Conservation (phyloP, 2,329 filamentous ascomycete species). For the Trichophyton verrucosum region DNA sequence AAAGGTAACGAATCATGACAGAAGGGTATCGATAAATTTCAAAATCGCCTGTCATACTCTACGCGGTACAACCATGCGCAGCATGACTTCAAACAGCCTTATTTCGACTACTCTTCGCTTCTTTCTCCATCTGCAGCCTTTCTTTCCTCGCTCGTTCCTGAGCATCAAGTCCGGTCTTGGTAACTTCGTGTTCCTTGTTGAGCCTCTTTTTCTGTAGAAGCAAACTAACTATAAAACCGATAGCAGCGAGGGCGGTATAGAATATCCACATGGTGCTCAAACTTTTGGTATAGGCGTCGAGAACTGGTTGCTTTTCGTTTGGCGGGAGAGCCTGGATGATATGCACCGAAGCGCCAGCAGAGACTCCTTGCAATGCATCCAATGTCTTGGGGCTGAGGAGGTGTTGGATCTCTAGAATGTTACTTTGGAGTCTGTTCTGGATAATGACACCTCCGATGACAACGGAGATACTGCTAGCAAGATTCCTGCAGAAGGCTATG, state of each 20-base stretch:
- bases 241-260: constrained; percentile 29
- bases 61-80: background rate
- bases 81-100: background rate
- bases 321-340: constrained; percentile 25
- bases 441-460: constrained; percentile 45
- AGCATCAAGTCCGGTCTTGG: constrained; percentile 34
- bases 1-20: background rate
- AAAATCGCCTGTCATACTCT: background rate
- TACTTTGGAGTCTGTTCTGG: constrained; percentile 24
- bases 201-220: constrained; percentile 29
- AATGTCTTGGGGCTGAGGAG: constrained; percentile 6
- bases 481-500: constrained; percentile 47
- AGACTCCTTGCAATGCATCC: constrained; percentile 14
- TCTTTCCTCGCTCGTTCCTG: constrained; percentile 33
- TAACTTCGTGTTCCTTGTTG: constrained; percentile 31
- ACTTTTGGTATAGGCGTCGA: constrained; percentile 31
- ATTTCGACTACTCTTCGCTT: constrained; percentile 12
- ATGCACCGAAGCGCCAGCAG: constrained; percentile 24
- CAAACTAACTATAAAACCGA: constrained; percentile 29
- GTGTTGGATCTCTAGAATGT: constrained; percentile 2
- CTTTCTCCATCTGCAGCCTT: constrained; percentile 16
- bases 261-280: constrained; percentile 42
- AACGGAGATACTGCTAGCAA: constrained; percentile 46
- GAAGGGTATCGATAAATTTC: background rate
- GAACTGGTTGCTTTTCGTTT: constrained; percentile 27